A percentile compares a stretch with the other conserved stretches of the same genome.
Conservation (phyloP, 805 yeast species). For the Metschnikowia proteae region DNA sequence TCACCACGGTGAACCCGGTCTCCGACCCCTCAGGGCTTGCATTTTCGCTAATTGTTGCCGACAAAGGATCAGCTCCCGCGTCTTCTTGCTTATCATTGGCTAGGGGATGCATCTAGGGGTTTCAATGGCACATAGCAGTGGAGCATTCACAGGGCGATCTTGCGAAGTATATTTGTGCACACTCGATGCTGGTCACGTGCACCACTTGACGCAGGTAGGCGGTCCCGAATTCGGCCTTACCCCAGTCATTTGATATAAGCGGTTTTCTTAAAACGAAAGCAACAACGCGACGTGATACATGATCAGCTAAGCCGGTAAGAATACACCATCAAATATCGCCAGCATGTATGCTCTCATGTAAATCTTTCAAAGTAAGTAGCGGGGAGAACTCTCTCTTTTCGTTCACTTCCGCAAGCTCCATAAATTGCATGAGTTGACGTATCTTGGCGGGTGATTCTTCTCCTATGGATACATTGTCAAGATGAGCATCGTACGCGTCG, state of each 20-base stretch:
- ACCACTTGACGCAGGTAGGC: neutral
- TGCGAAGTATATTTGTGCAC: conserved; percentile 4
- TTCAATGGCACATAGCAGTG: neutral
- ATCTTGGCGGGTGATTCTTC: neutral
- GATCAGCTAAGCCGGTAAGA: too few relatives aligned
- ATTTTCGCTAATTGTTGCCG: neutral
- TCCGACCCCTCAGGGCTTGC: neutral
- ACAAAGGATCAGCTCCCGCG: neutral
- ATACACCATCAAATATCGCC: neutral
- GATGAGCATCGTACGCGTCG: conserved; percentile 13
- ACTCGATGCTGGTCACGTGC: conserved; percentile 4
- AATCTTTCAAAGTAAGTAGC: neutral
- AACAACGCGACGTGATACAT: too few relatives aligned
- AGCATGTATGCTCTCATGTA: neutral
- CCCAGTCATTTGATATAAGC: too few relatives aligned
- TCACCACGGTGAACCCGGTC: neutral
- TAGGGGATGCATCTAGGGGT: neutral
- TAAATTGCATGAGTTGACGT: neutral
- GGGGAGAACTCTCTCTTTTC: neutral
- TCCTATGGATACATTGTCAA: conserved; percentile 1
- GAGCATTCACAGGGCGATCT: neutral
- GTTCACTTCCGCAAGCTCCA: neutral
- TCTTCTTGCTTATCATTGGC: neutral
- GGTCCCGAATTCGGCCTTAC: too few relatives aligned
- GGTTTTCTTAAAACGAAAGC: too few relatives aligned